These are phyloP conservation scores for Coniochaeta prunicola DNA, from an alignment of 2,329 filamentous ascomycete genomes.

Conservation along the genomic window DNA sequence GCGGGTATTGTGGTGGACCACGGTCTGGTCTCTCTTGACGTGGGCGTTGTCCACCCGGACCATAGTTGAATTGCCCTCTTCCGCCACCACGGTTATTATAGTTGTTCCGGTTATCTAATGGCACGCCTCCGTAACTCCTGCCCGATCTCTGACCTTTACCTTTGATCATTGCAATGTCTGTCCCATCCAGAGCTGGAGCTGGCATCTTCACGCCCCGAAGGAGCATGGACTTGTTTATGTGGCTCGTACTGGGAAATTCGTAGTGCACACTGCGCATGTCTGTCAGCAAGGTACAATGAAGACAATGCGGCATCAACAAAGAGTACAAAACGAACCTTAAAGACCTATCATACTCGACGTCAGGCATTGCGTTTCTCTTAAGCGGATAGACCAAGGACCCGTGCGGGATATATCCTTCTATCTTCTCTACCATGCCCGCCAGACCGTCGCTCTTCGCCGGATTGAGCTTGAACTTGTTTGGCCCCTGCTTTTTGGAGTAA, in stretches of 20 bases:
- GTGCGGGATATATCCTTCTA: slow-evolving; percentile 78
- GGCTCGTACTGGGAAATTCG: slow-evolving; percentile 64
- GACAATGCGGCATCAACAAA: neutral
- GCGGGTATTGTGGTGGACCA: slow-evolving; percentile 1
- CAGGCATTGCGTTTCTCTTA: slow-evolving; percentile 61
- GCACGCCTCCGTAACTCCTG: slow-evolving; percentile 60
- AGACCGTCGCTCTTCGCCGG: slow-evolving; percentile 69
- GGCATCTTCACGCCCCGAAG: slow-evolving; percentile 75
- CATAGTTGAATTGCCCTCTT: slow-evolving; percentile 47
- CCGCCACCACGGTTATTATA: slow-evolving; percentile 37
- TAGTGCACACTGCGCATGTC: slow-evolving; percentile 69
- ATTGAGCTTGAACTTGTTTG: slow-evolving; percentile 63
- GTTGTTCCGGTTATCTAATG: slow-evolving; percentile 25
- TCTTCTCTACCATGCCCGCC: slow-evolving; percentile 72
- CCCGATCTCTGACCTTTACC: slow-evolving; percentile 58
- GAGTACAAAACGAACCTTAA: slow-evolving; percentile 56
- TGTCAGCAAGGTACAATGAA: slow-evolving; percentile 18
- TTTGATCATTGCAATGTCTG: slow-evolving; percentile 68
- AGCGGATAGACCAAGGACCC: slow-evolving; percentile 74
- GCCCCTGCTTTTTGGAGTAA: slow-evolving; percentile 80
- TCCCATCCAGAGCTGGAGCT: slow-evolving; percentile 62
- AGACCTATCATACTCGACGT: slow-evolving; percentile 78
- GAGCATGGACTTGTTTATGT: slow-evolving; percentile 89
- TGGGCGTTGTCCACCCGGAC: slow-evolving; percentile 15
- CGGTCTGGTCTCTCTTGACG: slow-evolving; percentile 9